These are phyloP conservation scores for Fusarium buharicum DNA, from an alignment of 2,329 filamentous ascomycete genomes.

Conservation along the genomic window DNA sequence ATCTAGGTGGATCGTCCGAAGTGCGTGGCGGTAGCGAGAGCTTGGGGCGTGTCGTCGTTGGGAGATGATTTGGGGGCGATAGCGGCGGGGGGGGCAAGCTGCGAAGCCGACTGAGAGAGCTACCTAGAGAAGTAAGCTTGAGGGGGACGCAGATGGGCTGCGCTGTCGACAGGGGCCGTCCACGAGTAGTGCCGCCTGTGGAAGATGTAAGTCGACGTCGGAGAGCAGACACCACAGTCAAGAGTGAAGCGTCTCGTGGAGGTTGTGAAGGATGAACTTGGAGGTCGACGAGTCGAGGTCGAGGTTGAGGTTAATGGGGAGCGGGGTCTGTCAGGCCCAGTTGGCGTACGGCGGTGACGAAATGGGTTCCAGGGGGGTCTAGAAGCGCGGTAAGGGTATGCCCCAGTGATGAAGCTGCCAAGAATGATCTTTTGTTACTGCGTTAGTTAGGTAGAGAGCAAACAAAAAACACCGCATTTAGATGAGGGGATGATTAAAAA, in stretches of 20 bases:
- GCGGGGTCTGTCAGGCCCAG: slow-evolving; percentile 42
- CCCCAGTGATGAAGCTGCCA: slow-evolving; percentile 4
- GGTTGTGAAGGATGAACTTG: slow-evolving; percentile 26
- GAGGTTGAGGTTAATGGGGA: slow-evolving; percentile 30
- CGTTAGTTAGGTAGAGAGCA: slow-evolving; percentile 9
- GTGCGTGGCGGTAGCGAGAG: slow-evolving; percentile 33
- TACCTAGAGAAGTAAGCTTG: slow-evolving; percentile 28
- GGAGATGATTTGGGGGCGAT: slow-evolving; percentile 42
- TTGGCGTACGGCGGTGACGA: slow-evolving; percentile 44
- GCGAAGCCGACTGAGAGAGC: slow-evolving; percentile 22
- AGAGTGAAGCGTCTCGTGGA: slow-evolving; percentile 12
- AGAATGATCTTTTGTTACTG: slow-evolving; percentile 7
- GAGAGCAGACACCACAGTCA: slow-evolving; percentile 6
- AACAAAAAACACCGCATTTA: slow-evolving; percentile 26
- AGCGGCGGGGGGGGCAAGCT: slow-evolving; percentile 19
- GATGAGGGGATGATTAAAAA: slow-evolving; percentile 5
- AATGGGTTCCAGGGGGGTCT: slow-evolving; percentile 34
- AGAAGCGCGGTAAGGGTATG: slow-evolving; percentile 28
- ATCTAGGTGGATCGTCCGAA: slow-evolving; percentile 32
- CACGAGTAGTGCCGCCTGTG: slow-evolving; percentile 2
- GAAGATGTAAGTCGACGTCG: background rate
- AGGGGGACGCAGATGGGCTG: slow-evolving; percentile 29
- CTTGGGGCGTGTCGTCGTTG: slow-evolving; percentile 32
- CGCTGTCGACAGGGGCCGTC: slow-evolving; percentile 23
- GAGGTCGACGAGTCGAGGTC: slow-evolving; percentile 12